Conservation (phyloP, 371 early-diverging fungal genomes). For the Basidiobolus meristosporus region DNA sequence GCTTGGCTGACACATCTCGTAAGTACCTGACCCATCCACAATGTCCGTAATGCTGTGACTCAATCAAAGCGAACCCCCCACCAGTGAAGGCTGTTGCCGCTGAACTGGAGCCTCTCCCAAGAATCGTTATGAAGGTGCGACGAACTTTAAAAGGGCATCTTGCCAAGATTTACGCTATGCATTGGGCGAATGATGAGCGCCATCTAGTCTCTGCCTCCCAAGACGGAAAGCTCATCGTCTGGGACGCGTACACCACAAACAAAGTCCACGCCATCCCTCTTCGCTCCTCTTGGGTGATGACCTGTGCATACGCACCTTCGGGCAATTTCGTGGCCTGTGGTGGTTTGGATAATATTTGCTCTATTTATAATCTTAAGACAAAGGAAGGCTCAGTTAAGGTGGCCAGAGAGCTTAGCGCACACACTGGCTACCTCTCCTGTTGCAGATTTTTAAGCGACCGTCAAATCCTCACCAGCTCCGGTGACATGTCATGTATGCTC, state of each 20-base stretch:
- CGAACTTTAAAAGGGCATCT: constrained; percentile 93
- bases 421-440: constrained; percentile 92
- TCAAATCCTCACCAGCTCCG: constrained; percentile 84
- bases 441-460: constrained; percentile 88
- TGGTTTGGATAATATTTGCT: constrained; percentile 95
- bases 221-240: constrained; percentile 96
- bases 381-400: constrained; percentile 81
- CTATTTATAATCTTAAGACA: constrained; percentile 83
- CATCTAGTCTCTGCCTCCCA: constrained; percentile 95
- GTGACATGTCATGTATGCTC: constrained; percentile 95
- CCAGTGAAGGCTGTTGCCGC: constrained; percentile 22
- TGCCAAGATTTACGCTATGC: constrained; percentile 98
- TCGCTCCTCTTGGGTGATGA: constrained; percentile 98
- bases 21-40: too few relatives aligned
- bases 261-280: constrained; percentile 94
- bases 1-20: constrained; percentile 86
- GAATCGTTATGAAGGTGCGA: constrained; percentile 83
- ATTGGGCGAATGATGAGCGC: constrained; percentile 88
- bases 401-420: constrained; percentile 81
- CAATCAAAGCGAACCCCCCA: background rate
- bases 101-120: constrained; percentile 58
- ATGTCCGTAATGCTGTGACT: too few relatives aligned
- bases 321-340: constrained; percentile 97
- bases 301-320: constrained; percentile 95
- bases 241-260: constrained; percentile 96